These are phyloP conservation scores for Sporothrix luriei DNA, from an alignment of 2,329 filamentous ascomycete genomes.

Conservation along the genomic window DNA sequence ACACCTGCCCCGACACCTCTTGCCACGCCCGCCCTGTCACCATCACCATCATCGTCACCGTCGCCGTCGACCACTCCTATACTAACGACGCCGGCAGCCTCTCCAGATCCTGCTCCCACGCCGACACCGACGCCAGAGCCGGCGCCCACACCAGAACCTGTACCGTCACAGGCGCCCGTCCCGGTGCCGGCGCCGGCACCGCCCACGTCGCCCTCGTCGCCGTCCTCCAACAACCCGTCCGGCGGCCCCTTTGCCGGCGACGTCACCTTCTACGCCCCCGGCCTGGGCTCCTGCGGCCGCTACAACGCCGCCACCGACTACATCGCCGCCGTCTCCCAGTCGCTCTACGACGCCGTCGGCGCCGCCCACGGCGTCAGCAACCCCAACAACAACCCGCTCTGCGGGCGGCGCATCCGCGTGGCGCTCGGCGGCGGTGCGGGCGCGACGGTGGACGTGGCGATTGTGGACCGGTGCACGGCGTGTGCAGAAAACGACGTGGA, in stretches of 20 bases:
- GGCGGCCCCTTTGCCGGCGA: conserved; percentile 21
- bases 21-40: not conserved
- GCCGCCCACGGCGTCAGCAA: conserved; percentile 27
- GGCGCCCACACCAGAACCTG: not conserved
- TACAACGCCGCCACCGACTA: conserved; percentile 17
- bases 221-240: not conserved
- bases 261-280: conserved; percentile 26
- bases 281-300: conserved; percentile 15
- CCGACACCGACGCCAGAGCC: conserved; percentile 14
- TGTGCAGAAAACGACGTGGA: conserved; percentile 54
- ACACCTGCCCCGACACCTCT: conserved; percentile 9
- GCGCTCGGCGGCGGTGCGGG: conserved; percentile 39
- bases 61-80: not conserved
- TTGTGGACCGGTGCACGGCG: conserved; percentile 67
- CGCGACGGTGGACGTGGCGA: conserved; percentile 56
- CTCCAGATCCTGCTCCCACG: conserved; percentile 2
- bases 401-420: conserved; percentile 67
- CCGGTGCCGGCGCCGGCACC: not conserved
- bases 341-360: conserved; percentile 29
- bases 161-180: not conserved
- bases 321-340: conserved; percentile 30
- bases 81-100: not conserved
- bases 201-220: not conserved
- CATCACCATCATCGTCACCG: not conserved
- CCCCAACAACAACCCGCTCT: conserved; percentile 34